Percentiles rank a stretch among this genome's conserved stretches.
Conservation (phyloP, 176 grass and related monocot species). For the Bonia amplexicaulis region DNA sequence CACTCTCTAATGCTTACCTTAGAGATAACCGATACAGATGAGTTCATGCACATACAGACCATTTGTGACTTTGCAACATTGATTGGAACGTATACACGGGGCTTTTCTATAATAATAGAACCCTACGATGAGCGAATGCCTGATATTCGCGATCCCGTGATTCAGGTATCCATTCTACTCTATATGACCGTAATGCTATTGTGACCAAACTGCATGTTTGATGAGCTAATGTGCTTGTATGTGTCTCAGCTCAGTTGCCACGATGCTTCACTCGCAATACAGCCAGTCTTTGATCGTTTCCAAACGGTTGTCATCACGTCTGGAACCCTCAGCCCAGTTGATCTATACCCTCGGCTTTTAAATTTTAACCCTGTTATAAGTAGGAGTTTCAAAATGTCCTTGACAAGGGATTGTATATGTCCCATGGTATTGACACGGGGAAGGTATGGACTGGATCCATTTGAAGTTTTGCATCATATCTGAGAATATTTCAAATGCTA, state of each 20-base stretch:
- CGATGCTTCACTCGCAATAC: slow-evolving; percentile 93
- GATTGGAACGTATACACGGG: slow-evolving; percentile 76
- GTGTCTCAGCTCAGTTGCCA: slow-evolving; percentile 89
- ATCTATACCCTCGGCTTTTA: slow-evolving; percentile 87
- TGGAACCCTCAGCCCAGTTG: slow-evolving; percentile 91
- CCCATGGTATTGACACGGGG: slow-evolving; percentile 97
- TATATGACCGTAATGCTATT: slow-evolving; percentile 7
- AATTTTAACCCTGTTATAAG: slow-evolving; percentile 98
- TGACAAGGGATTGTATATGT: slow-evolving; percentile 96
- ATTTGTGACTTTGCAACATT: slow-evolving; percentile 93
- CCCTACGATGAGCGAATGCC: slow-evolving; percentile 95
- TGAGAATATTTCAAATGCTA: background rate
- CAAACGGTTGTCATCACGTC: slow-evolving; percentile 93
- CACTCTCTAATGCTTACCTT: slow-evolving; percentile 87
- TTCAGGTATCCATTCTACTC: slow-evolving; percentile 50
- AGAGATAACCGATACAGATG: slow-evolving; percentile 87
- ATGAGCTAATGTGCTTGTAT: slow-evolving; percentile 27
- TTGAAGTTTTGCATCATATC: background rate
- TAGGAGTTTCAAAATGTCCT: slow-evolving; percentile 94
- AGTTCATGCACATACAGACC: slow-evolving; percentile 90
- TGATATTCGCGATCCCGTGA: slow-evolving; percentile 75
- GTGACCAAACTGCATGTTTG: background rate
- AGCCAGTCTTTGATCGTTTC: slow-evolving; percentile 90
- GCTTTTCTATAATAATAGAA: slow-evolving; percentile 96
- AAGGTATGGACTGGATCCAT: slow-evolving; percentile 47